Conservation (phyloP, 768 basidiomycete species). For the Russula sp. region DNA sequence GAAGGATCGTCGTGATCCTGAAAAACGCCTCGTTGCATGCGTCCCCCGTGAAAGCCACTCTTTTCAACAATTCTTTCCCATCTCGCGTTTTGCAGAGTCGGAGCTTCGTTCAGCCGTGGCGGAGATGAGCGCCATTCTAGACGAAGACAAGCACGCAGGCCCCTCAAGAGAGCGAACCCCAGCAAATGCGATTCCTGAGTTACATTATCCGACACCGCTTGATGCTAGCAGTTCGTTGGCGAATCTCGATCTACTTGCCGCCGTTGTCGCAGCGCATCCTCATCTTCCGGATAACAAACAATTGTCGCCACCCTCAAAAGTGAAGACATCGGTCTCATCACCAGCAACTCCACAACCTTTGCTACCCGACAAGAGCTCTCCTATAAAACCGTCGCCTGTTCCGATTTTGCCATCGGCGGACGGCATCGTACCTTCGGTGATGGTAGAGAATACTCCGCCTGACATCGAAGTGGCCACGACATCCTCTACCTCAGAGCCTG, state of each 20-base stretch:
- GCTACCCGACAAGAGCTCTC: neutral
- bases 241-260: slow-evolving; percentile 16
- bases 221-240: neutral
- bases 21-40: slow-evolving; percentile 53
- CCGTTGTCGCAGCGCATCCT: slow-evolving; percentile 15
- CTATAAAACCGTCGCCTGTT: neutral
- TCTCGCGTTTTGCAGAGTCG: slow-evolving; percentile 16
- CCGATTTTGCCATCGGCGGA: neutral
- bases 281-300: slow-evolving; percentile 8
- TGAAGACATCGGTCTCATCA: neutral
- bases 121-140: slow-evolving; percentile 13
- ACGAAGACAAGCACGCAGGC: neutral
- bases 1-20: slow-evolving; percentile 29
- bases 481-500: slow-evolving; percentile 14
- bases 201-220: neutral
- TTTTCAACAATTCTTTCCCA: slow-evolving; percentile 11
- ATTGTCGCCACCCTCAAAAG: neutral
- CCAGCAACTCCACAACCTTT: neutral
- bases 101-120: slow-evolving; percentile 14
- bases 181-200: neutral
- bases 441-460: slow-evolving; percentile 6
- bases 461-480: slow-evolving; percentile 13
- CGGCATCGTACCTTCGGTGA: slow-evolving; percentile 4
- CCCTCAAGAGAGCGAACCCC: slow-evolving; percentile 12
- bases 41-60: slow-evolving; percentile 39